Evolutionary conservation across 2,329 filamentous ascomycete genomes (phyloP).

Genomic region (Dothiorella sarmentorum): DNA sequence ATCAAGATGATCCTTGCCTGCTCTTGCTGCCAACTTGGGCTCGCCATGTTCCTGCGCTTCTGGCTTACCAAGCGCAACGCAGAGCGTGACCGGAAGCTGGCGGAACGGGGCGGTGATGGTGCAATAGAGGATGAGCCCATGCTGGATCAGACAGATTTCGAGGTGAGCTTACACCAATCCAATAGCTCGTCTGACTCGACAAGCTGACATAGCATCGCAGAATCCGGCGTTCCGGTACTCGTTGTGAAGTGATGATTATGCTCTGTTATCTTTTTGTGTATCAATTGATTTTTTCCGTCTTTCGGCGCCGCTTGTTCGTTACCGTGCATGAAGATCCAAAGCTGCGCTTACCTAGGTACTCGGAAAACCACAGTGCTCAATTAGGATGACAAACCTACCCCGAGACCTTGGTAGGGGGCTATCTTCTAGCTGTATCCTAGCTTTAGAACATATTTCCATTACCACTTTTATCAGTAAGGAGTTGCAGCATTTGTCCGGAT

Average conservation of each 20-base stretch:
- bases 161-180: no score
- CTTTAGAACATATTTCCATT: no score
- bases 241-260: background rate
- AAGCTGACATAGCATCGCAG: background rate
- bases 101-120: background rate
- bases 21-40: conserved; percentile 40
- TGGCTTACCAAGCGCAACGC: conserved; percentile 40
- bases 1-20: conserved; percentile 51
- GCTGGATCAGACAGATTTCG: conserved; percentile 14
- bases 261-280: background rate
- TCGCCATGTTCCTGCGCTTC: conserved; percentile 36
- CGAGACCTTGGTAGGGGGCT: no score
- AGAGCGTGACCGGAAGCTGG: conserved; percentile 31
- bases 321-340: no score
- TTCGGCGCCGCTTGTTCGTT: no score
- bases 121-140: background rate
- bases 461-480: no score
- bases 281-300: no score
- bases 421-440: no score
- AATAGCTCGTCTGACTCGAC: background rate
- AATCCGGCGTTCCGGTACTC: conserved; percentile 16
- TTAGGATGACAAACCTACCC: no score
- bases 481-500: no score
- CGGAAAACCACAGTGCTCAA: no score
- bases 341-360: no score